phyloP scores from a whole-genome alignment of 2,329 filamentous ascomycete species.

The Lachnellula suecica region DNA sequence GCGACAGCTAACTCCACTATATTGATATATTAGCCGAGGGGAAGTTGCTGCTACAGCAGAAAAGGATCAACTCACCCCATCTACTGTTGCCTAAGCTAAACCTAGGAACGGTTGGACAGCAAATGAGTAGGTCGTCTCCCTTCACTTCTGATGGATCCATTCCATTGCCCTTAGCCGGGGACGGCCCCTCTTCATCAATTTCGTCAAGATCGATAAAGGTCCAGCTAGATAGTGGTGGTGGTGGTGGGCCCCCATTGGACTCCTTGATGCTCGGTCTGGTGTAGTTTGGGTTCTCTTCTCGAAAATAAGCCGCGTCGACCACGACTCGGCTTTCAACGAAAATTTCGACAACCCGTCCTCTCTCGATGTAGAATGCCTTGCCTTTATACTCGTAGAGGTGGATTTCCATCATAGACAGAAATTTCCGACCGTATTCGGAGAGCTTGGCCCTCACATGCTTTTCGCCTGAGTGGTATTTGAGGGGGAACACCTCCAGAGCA shows the following conservation, averaged over 20 bases:
- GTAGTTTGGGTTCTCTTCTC: constrained; percentile 27
- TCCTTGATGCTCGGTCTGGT: constrained; percentile 15
- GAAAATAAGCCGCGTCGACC: constrained; percentile 28
- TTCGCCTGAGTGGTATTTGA: constrained; percentile 26
- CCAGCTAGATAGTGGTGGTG: too few species aligned
- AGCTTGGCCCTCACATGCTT: constrained; percentile 25
- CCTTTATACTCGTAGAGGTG: constrained; percentile 32
- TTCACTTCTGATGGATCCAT: constrained; percentile 17
- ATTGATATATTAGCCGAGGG: constrained; percentile 12
- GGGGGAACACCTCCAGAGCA: constrained; percentile 32
- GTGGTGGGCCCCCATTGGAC: too few species aligned
- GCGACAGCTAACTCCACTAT: constrained; percentile 15
- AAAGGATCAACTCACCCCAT: too few species aligned
- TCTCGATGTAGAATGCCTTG: constrained; percentile 33
- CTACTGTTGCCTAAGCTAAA: constrained; percentile 9
- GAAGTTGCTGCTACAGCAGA: constrained; percentile 1
- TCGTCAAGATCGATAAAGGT: too few species aligned
- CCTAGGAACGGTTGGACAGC: constrained; percentile 7
- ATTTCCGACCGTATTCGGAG: constrained; percentile 29
- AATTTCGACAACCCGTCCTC: constrained; percentile 20
- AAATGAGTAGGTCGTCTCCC: constrained; percentile 15
- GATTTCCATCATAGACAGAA: constrained; percentile 26
- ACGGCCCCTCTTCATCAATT: too few species aligned
- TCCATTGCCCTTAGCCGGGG: constrained; percentile 8
- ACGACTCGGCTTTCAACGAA: constrained; percentile 29